Conservation (phyloP, 2,329 filamentous ascomycete species). For the Sporothrix curviconia region DNA sequence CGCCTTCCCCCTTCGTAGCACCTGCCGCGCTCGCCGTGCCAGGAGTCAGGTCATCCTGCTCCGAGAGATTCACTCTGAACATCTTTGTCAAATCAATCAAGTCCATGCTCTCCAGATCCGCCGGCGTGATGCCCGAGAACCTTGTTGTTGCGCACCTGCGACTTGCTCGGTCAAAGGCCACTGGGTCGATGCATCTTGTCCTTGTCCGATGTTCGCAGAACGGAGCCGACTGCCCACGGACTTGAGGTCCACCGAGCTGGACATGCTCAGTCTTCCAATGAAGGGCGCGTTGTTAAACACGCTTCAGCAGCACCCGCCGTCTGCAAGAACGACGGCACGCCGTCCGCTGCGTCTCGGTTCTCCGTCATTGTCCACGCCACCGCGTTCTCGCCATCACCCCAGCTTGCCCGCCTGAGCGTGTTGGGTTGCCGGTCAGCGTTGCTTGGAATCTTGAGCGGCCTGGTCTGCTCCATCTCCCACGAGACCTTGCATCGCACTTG, state of each 20-base stretch:
- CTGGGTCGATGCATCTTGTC: constrained; percentile 9
- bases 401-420: background rate
- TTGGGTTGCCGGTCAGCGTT: constrained; percentile 7
- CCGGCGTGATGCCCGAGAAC: background rate
- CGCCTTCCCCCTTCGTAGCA: background rate
- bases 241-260: constrained; percentile 2
- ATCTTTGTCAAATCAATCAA: background rate
- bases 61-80: constrained; percentile 7
- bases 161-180: constrained; percentile 5
- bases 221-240: background rate
- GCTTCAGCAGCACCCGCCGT: constrained; percentile 13
- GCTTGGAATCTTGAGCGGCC: constrained; percentile 8
- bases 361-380: constrained; percentile 13
- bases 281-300: background rate
- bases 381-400: no score
- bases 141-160: constrained; percentile 7
- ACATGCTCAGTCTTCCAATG: background rate
- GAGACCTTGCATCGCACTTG: background rate
- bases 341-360: constrained; percentile 6
- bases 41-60: constrained; percentile 4
- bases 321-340: constrained; percentile 14
- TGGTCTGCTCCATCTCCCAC: constrained; percentile 13
- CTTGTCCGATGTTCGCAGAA: background rate
- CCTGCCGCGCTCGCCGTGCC: background rate
- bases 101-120: constrained; percentile 7